Base-by-base conservation (phyloP, 2,329 filamentous ascomycete species). In the Penicillium sp. region DNA sequence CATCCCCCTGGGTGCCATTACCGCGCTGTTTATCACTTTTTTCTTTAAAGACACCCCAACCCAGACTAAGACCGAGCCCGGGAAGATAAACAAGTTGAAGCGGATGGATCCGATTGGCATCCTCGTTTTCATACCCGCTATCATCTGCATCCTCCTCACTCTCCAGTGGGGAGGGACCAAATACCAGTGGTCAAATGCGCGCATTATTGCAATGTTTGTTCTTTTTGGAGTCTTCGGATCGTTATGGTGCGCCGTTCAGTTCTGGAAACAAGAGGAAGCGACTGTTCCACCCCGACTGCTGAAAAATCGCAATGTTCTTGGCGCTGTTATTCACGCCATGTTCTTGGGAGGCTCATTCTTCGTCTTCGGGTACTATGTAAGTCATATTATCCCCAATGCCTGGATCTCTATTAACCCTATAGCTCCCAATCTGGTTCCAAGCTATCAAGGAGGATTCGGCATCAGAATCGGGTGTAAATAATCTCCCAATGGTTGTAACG, bases 141-240 rank as follows among this genome's bases (percentile, higher is more conserved):
- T 74, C 10, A 60, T 76, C 26, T 74, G 74, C 56, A 58, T 76
- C 3, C 66, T 78, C 42, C 60, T 79, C 4, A 72, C 73, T 0
- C 60, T 79, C 7, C 70, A 77, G 44, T 73, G 68, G 65, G 73
- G 73, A 9, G 69, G 73, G 1, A 69, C 68, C 4, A 70, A 63
- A 26, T 70, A 74, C 34, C 32, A 68, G 0, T 78, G 75, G 76
- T 59, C 52, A 16, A 69, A 68, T 51, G 60, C 63, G 28, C 68
- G 67, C 7, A 69, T 78, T 31, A 72, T 78, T 40, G 68, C 69
- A 0, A 64, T 78, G 4, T 71, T 79, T 24, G 66, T 75, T 5
- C 61, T 79, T 0, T 76, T 76, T 44, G 70, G 69, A 6, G 67
- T 78, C 3, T 66, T 78, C n/a, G 67, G 71, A 0, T 65, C 68